Evolutionary conservation across 2,329 filamentous ascomycete species (phyloP).

Genomic region (Trichoderma afroharzianum): DNA sequence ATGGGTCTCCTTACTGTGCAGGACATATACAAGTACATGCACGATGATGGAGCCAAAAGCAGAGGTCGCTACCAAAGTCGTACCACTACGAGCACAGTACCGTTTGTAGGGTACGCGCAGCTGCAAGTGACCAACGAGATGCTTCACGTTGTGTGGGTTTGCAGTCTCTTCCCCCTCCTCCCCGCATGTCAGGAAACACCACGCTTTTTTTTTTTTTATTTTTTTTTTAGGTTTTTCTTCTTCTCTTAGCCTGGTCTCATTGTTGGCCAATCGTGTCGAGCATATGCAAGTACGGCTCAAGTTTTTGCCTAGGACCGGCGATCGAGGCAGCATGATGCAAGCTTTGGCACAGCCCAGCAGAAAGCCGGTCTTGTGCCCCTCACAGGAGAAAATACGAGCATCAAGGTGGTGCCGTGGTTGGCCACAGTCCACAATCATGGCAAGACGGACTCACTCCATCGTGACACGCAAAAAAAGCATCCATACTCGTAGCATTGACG

Average conservation of each 20-base stretch:
- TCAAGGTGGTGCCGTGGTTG: constrained; percentile 1
- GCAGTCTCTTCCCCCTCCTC: not conserved
- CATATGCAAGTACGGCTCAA: not conserved
- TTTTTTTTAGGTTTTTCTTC: not conserved
- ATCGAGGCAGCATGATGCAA: not conserved
- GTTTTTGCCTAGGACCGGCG: not conserved
- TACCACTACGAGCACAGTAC: not conserved
- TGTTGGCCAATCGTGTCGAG: not conserved
- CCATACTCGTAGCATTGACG: not conserved
- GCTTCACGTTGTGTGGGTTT: not conserved
- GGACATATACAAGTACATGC: not conserved
- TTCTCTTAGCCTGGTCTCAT: not conserved
- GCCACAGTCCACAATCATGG: not conserved
- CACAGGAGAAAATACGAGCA: constrained; percentile 12
- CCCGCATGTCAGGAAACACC: not conserved
- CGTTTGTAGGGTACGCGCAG: not conserved
- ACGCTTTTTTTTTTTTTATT: not conserved
- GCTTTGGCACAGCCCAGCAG: not conserved
- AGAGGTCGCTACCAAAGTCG: not conserved
- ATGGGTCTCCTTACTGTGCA: not conserved
- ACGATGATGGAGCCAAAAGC: not conserved
- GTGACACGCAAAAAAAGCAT: not conserved
- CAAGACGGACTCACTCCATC: not conserved
- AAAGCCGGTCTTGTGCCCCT: not conserved
- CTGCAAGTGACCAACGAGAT: not conserved